phyloP scores from a whole-genome alignment of 306 rosid species.

The Begonia masoniana region DNA sequence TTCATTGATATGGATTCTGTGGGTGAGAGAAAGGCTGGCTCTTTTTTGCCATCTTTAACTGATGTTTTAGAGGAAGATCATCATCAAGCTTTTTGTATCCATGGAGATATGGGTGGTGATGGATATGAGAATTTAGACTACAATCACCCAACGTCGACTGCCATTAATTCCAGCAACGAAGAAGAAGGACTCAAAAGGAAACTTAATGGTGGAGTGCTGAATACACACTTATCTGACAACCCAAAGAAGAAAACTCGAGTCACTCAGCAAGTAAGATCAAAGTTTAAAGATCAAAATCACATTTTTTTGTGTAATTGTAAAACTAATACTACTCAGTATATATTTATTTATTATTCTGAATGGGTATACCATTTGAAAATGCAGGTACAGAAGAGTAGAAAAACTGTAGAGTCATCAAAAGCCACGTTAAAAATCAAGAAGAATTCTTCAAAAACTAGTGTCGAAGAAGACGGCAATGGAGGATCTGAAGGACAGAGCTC shows the following conservation, averaged over 20 bases:
- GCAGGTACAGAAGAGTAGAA: slow-evolving; percentile 44
- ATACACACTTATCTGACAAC: slow-evolving; percentile 10
- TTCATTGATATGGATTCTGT: background rate
- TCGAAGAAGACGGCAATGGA: slow-evolving; percentile 16
- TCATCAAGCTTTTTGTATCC: background rate
- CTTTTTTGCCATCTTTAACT: background rate
- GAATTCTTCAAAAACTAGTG: slow-evolving; percentile 12
- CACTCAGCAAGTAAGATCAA: background rate
- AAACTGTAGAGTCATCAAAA: slow-evolving; percentile 28
- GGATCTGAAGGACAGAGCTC: slow-evolving; percentile 40
- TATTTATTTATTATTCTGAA: background rate
- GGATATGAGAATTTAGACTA: too few species aligned
- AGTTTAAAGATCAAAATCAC: slow-evolving; percentile 28
- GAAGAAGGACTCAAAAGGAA: background rate
- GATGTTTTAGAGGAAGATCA: background rate
- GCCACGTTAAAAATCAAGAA: background rate
- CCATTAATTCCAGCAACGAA: too few species aligned
- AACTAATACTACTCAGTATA: background rate
- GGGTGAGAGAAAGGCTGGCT: background rate
- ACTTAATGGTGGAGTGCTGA: slow-evolving; percentile 14
- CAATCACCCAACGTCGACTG: too few species aligned
- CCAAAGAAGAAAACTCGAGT: slow-evolving; percentile 40
- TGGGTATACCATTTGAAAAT: background rate
- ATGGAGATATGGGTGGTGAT: background rate
- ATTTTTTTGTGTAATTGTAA: too few species aligned